A percentile compares a stretch with the other conserved stretches of the same genome.
These are phyloP conservation scores for Xylariaceae sp. DNA, from an alignment of 2,329 filamentous ascomycete genomes.

Conservation along the genomic window DNA sequence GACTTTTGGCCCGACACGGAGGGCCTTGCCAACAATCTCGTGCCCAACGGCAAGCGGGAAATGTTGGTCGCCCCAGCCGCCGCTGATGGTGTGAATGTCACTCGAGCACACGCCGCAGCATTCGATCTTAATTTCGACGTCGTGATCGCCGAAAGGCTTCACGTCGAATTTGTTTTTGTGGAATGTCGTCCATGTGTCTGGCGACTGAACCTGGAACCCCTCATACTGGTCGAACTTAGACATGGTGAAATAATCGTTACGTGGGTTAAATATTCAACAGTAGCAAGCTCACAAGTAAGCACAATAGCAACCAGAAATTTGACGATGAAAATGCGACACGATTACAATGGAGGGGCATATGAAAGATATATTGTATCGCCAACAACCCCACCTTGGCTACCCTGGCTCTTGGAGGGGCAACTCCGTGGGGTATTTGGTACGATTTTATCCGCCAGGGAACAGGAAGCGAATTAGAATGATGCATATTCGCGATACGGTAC, in stretches of 20 bases:
- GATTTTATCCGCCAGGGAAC: conserved; percentile 8
- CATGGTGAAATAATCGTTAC: conserved; percentile 29
- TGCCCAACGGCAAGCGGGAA: conserved; percentile 54
- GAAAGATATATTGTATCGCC: conserved; percentile 5
- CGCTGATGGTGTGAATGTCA: conserved; percentile 66
- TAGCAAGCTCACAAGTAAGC: too few relatives aligned
- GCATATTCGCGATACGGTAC: conserved; percentile 1
- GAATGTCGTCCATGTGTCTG: conserved; percentile 54
- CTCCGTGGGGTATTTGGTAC: not conserved
- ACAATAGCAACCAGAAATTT: not conserved
- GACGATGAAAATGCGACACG: not conserved
- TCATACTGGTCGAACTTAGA: conserved; percentile 56
- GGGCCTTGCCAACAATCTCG: conserved; percentile 66
- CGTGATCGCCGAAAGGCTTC: conserved; percentile 81
- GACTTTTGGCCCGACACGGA: conserved; percentile 64
- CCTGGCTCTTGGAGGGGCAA: conserved; percentile 8
- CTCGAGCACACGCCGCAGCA: conserved; percentile 73
- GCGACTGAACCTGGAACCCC: conserved; percentile 55
- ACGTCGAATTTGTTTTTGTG: conserved; percentile 73
- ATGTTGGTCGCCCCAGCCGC: conserved; percentile 53
- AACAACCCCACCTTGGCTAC: conserved; percentile 8
- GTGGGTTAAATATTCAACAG: too few relatives aligned
- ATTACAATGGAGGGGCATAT: conserved; percentile 8
- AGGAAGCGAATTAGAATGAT: conserved; percentile 1
- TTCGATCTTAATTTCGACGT: conserved; percentile 84